Base-by-base conservation (phyloP, 176 grass and related monocot species). In the Otatea glauca region DNA sequence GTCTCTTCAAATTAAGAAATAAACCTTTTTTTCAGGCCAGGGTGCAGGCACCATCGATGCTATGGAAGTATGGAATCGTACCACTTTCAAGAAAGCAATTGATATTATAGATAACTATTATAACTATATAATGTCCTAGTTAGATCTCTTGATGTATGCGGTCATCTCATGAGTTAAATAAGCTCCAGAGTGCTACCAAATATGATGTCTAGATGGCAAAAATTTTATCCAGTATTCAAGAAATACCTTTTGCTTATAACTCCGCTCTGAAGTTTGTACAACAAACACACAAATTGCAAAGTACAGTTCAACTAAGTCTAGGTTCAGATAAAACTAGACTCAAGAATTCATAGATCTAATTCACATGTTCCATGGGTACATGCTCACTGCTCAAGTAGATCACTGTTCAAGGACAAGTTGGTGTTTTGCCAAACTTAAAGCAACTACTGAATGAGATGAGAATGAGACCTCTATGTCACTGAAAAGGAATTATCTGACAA, bases 261-360 rank as follows among this genome's bases (percentile, higher is more conserved):
- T 20, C 8, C 68, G 13, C 44, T 70, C 18, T 7, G 1, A 25
- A 47, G 23, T 13, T 24, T 17, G 44, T 45, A 23, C 4, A 70
- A 70, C 21, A 7, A 70, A 45, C 68, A 9, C 39, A 70, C 21
- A 45, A 29, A 29, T 45, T 23, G 37, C 41, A 24, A 59, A 59
- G 6, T 9, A 70, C 45, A 24, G 20, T 29, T 12, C 53, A 48
- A 24, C 38, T 17, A 44, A 11, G 16, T 16, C 32, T 20, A 39
- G 1, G 51, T 79, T 78, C 70, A 51, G 20, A 74, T 37, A 7
- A 11, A 83, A 38, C 12, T 39, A 53, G 55, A 41, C 1, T 69
- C 29, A 86, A 50, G 9, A 60, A 61, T n/a, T 8, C 53, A 86
- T 78, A 21, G 27, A 83, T 39, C 18, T 48, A 38, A 9, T 78